A percentile compares a stretch with the other conserved stretches of the same genome.
Conservation (phyloP, 148 eudicot species). For the Chenopodium formosanum region DNA sequence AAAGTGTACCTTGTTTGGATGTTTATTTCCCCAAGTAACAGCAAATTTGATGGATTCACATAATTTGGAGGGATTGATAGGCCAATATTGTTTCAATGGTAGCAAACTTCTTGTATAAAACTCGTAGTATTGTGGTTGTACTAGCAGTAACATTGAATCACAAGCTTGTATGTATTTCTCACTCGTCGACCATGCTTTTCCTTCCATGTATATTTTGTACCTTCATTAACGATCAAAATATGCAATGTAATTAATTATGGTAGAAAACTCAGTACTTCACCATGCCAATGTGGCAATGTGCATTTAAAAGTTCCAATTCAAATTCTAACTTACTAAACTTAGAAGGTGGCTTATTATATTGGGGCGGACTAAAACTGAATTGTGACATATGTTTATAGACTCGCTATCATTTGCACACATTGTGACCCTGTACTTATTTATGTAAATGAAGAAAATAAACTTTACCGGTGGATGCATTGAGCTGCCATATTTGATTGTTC, state of each 20-base stretch:
- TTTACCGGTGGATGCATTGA: constrained; percentile 54
- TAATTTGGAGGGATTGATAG: constrained; percentile 30
- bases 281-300: too few relatives aligned
- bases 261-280: too few relatives aligned
- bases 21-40: constrained; percentile 49
- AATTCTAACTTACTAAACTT: too few relatives aligned
- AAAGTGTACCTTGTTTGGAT: constrained; percentile 34
- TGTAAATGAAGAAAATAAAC: neutral
- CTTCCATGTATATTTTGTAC: constrained; percentile 57
- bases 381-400: neutral
- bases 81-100: constrained; percentile 58
- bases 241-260: neutral
- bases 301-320: too few relatives aligned
- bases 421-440: too few relatives aligned
- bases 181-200: constrained; percentile 54
- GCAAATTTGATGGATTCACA: constrained; percentile 49
- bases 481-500: constrained; percentile 37
- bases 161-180: constrained; percentile 58
- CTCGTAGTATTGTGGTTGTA: constrained; percentile 43
- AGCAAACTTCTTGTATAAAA: constrained; percentile 50
- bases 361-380: neutral
- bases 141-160: constrained; percentile 52
- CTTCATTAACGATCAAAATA: constrained; percentile 19
- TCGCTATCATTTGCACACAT: neutral
- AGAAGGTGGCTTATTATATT: neutral